phyloP scores from a whole-genome alignment of 2,329 filamentous ascomycete species.

The Alternaria angustiovoidea region DNA sequence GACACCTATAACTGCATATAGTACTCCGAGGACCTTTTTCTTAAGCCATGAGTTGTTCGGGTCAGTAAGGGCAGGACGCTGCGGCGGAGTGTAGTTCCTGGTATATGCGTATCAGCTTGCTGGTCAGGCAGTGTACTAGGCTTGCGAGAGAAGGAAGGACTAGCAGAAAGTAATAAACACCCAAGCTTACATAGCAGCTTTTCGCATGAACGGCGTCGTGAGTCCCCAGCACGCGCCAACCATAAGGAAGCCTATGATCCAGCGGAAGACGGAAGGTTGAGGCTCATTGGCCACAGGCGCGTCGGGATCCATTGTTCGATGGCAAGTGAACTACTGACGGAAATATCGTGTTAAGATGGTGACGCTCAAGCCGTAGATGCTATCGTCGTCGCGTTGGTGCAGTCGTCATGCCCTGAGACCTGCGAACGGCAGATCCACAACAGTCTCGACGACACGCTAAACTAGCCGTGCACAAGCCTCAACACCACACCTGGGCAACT shows the following conservation, averaged over 20 bases:
- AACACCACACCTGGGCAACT: neutral
- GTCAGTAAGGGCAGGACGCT: conserved; percentile 44
- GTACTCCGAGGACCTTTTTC: conserved; percentile 68
- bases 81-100: conserved; percentile 67
- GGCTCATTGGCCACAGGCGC: conserved; percentile 32
- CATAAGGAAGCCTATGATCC: conserved; percentile 86
- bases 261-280: conserved; percentile 70
- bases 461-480: conserved; percentile 11
- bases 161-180: neutral
- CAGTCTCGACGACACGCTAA: conserved; percentile 6
- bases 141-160: neutral
- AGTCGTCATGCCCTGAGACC: neutral
- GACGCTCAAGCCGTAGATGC: neutral
- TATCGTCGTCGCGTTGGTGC: neutral
- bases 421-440: neutral
- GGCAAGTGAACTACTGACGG: neutral
- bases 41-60: conserved; percentile 66
- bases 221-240: conserved; percentile 94
- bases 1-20: conserved; percentile 80
- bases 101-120: conserved; percentile 1
- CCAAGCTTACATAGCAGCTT: conserved; percentile 69
- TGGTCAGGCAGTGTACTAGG: neutral
- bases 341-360: neutral
- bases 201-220: conserved; percentile 87
- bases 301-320: conserved; percentile 42